Conservation (phyloP, 495 filamentous ascomycete species). For the Xylaria venustula region DNA sequence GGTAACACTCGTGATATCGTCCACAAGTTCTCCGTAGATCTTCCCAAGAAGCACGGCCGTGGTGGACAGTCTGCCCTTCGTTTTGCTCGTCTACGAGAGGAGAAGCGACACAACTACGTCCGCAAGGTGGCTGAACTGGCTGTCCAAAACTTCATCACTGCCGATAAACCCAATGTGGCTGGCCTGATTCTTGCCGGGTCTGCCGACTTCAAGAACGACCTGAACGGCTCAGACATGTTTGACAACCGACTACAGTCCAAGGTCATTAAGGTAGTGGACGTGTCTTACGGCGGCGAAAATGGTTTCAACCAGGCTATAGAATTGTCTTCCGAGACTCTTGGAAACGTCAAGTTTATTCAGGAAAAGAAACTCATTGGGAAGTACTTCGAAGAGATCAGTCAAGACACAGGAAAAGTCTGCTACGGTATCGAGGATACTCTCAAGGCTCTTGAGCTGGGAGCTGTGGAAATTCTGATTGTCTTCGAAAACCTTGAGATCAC, state of each 20-base stretch:
- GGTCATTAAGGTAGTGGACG: constrained; percentile 98
- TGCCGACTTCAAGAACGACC: constrained; percentile 98
- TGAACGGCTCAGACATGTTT: constrained; percentile 97
- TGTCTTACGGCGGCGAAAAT: constrained; percentile 98
- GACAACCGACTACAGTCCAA: constrained; percentile 86
- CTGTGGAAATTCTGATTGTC: constrained; percentile 92
- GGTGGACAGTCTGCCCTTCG: constrained; percentile 98
- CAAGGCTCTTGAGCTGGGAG: constrained; percentile 94
- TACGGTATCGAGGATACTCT: constrained; percentile 97
- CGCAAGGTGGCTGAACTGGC: constrained; percentile 97
- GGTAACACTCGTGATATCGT: constrained; percentile 96
- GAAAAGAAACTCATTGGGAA: constrained; percentile 99
- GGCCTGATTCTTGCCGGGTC: constrained; percentile 94
- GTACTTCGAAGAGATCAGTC: constrained; percentile 98
- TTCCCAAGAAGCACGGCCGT: constrained; percentile 99
- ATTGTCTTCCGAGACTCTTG: constrained; percentile 88
- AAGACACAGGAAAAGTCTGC: constrained; percentile 92
- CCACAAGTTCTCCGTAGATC: constrained; percentile 94
- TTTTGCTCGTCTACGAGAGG: constrained; percentile 98
- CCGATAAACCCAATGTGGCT: constrained; percentile 95
- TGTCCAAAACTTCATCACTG: constrained; percentile 97
- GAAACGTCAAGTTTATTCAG: constrained; percentile 99
- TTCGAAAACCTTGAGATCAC: constrained; percentile 95
- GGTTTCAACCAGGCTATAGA: constrained; percentile 99
- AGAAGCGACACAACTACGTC: constrained; percentile 99